These are phyloP conservation scores for Sporothrix brasiliensis DNA, from an alignment of 2,329 filamentous ascomycete species.

Conservation along the genomic window DNA sequence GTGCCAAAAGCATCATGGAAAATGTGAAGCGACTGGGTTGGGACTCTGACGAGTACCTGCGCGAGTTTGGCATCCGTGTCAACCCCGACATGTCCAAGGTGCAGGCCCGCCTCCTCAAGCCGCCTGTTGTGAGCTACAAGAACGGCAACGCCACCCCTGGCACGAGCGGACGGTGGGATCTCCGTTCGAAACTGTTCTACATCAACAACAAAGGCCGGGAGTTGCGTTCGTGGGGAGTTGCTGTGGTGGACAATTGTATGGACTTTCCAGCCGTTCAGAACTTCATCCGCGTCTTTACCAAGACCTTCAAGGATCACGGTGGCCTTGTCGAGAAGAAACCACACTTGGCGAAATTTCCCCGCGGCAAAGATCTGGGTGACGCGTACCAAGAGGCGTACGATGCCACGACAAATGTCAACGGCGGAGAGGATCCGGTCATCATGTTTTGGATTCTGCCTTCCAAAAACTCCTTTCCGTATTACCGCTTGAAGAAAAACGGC, in stretches of 20 bases:
- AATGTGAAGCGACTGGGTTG: slow-evolving; percentile 71
- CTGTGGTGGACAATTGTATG: slow-evolving; percentile 62
- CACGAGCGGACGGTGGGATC: slow-evolving; percentile 78
- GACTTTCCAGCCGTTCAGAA: slow-evolving; percentile 58
- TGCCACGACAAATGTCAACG: slow-evolving; percentile 53
- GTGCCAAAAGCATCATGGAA: slow-evolving; percentile 68
- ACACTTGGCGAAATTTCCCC: slow-evolving; percentile 39
- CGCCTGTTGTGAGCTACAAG: slow-evolving; percentile 72
- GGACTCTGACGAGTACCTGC: slow-evolving; percentile 68
- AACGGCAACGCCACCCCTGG: slow-evolving; percentile 62
- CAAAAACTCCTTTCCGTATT: slow-evolving; percentile 73
- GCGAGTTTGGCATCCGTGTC: slow-evolving; percentile 74
- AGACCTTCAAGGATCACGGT: slow-evolving; percentile 55
- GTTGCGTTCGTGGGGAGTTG: slow-evolving; percentile 75
- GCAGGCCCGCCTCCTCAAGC: slow-evolving; percentile 69
- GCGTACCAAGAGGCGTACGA: slow-evolving; percentile 61
- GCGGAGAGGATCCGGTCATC: slow-evolving; percentile 67
- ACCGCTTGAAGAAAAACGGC: slow-evolving; percentile 83
- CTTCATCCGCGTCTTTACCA: slow-evolving; percentile 56
- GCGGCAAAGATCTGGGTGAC: slow-evolving; percentile 42
- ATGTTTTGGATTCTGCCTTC: slow-evolving; percentile 76
- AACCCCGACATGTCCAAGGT: slow-evolving; percentile 64
- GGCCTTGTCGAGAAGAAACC: slow-evolving; percentile 50
- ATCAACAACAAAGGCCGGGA: slow-evolving; percentile 59
- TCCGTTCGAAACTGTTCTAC: slow-evolving; percentile 79